These are phyloP conservation scores for Leptographium flavum DNA, from an alignment of 2,329 filamentous ascomycete species.

Conservation along the genomic window DNA sequence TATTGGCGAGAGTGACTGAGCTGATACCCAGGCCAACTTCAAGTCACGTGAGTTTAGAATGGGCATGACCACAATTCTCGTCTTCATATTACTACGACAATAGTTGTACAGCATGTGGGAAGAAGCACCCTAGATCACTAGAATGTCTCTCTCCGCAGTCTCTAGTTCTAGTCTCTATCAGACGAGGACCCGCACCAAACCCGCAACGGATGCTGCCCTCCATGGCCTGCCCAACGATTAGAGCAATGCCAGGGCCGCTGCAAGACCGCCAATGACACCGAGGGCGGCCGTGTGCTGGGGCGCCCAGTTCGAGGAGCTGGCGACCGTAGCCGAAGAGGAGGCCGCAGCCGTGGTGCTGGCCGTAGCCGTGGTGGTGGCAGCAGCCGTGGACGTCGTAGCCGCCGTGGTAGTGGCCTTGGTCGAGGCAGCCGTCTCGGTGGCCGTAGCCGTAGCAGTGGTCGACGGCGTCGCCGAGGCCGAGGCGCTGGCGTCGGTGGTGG, in stretches of 20 bases:
- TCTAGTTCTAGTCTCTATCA: too few relatives aligned
- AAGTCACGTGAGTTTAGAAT: too few relatives aligned
- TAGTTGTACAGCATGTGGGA: too few relatives aligned
- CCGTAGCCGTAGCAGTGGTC: conserved; percentile 4
- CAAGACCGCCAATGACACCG: conserved; percentile 11
- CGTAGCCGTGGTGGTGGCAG: conserved; percentile 6
- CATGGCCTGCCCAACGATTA: conserved; percentile 1
- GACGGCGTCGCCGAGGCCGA: conserved; percentile 3
- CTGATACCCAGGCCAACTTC: too few relatives aligned
- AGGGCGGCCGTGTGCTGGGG: conserved; percentile 8
- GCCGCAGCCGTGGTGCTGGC: conserved; percentile 1
- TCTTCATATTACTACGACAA: too few relatives aligned
- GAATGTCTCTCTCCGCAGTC: too few relatives aligned
- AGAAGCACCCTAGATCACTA: too few relatives aligned
- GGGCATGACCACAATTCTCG: too few relatives aligned
- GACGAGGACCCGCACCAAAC: neutral
- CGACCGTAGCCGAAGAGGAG: neutral
- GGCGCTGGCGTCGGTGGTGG: conserved; percentile 7
- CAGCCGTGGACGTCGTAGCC: neutral
- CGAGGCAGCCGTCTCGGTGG: conserved; percentile 2
- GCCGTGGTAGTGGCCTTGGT: neutral
- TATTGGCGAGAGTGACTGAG: too few relatives aligned
- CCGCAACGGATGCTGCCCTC: neutral
- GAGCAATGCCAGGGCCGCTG: conserved; percentile 12
- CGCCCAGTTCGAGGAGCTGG: conserved; percentile 6